Evolutionary conservation across 345 rosid genomes (phyloP).

Genomic region (Eucalyptus marginata): DNA sequence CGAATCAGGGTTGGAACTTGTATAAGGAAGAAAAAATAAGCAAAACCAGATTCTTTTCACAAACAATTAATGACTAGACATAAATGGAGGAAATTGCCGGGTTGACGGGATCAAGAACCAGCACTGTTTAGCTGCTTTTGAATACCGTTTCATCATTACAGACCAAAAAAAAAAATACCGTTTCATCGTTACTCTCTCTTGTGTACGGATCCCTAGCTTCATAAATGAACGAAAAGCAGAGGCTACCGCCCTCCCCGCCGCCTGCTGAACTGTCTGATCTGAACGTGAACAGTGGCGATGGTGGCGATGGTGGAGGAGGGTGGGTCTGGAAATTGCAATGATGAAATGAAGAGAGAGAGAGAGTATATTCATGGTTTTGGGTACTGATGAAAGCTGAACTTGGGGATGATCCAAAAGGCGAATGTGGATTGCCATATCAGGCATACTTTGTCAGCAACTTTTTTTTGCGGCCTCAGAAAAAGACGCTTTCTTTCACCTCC

Average conservation of each 20-base stretch:
- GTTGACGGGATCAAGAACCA: not conserved
- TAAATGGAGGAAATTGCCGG: not conserved
- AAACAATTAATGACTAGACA: not conserved
- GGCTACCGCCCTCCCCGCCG: not conserved
- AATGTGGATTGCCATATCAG: not conserved
- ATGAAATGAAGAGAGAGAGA: not conserved
- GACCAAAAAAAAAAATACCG: too few species aligned
- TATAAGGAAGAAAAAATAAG: not conserved
- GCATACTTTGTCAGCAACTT: not conserved
- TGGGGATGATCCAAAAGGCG: not conserved
- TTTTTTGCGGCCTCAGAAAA: not conserved
- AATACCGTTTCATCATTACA: too few species aligned
- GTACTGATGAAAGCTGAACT: not conserved
- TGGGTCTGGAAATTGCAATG: not conserved
- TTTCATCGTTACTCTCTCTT: not conserved
- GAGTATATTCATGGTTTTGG: not conserved
- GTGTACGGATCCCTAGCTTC: not conserved
- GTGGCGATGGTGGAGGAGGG: not conserved
- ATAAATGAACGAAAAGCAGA: not conserved
- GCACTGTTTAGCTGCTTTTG: not conserved
- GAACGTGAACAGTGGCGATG: not conserved
- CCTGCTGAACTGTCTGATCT: not conserved
- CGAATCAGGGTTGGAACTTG: not conserved
- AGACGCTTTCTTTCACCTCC: not conserved
- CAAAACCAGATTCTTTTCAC: not conserved